Evolutionary conservation across 202 grass and related monocot species (phyloP).

Genomic region (Cymbopogon flexuosus): DNA sequence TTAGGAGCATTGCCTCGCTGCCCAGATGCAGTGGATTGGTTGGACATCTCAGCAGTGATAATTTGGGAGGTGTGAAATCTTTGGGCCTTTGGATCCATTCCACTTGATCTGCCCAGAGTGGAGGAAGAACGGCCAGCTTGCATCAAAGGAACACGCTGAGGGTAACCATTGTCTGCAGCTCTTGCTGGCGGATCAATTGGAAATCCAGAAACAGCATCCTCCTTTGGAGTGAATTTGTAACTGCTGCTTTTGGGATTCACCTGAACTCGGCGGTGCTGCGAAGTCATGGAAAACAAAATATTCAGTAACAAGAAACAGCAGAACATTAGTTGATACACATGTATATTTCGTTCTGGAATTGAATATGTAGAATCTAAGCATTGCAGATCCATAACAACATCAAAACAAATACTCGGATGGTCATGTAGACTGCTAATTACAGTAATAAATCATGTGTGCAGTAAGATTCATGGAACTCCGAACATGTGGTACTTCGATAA

Average conservation of each 20-base stretch:
- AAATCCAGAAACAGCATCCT: slow-evolving; percentile 57
- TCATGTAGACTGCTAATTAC: background rate
- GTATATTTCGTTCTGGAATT: slow-evolving; percentile 6
- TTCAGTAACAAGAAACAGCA: slow-evolving; percentile 20
- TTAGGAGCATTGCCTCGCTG: slow-evolving; percentile 53
- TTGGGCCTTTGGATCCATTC: slow-evolving; percentile 45
- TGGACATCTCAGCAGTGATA: slow-evolving; percentile 47
- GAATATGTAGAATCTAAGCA: background rate
- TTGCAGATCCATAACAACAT: background rate
- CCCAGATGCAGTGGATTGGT: slow-evolving; percentile 50
- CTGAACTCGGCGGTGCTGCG: slow-evolving; percentile 57
- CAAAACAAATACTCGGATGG: background rate
- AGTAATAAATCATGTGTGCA: background rate
- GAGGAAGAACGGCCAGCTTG: slow-evolving; percentile 71
- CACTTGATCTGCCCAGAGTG: slow-evolving; percentile 58
- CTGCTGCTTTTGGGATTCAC: slow-evolving; percentile 64
- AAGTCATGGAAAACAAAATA: slow-evolving; percentile 27
- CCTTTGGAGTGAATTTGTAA: slow-evolving; percentile 70
- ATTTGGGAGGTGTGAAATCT: slow-evolving; percentile 52
- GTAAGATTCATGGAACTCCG: slow-evolving; percentile 7
- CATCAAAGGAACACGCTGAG: slow-evolving; percentile 58
- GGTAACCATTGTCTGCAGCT: slow-evolving; percentile 57
- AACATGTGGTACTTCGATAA: background rate
- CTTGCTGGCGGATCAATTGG: slow-evolving; percentile 56
- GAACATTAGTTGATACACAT: slow-evolving; percentile 23